phyloP scores from a whole-genome alignment of 2,329 filamentous ascomycete species.

The Penicillium sp. region DNA sequence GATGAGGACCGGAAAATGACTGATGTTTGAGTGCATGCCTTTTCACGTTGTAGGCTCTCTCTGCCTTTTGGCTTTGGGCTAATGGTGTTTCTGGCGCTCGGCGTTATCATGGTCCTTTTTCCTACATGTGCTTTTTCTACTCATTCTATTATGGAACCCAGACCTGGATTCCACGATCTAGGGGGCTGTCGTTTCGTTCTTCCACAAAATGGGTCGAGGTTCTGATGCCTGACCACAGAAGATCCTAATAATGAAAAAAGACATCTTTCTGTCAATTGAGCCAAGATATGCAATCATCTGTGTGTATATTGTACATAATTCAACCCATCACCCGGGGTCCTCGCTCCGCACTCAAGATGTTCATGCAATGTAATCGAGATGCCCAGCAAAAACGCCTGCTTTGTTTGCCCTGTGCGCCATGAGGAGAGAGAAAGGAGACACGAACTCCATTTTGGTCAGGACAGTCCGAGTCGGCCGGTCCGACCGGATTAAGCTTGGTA shows the following conservation, averaged over 20 bases:
- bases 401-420: conserved; percentile 20
- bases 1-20: conserved; percentile 45
- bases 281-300: conserved; percentile 15
- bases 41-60: neutral
- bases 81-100: conserved; percentile 22
- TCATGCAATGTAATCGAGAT: conserved; percentile 22
- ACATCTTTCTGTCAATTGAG: conserved; percentile 11
- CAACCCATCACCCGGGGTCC: conserved; percentile 10
- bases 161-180: neutral
- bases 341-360: conserved; percentile 13
- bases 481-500: neutral
- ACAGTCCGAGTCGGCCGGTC: neutral
- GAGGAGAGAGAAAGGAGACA: conserved; percentile 19
- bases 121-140: neutral
- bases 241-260: conserved; percentile 2
- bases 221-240: neutral
- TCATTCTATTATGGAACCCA: conserved; percentile 1
- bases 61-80: conserved; percentile 1
- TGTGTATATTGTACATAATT: conserved; percentile 25
- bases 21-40: conserved; percentile 32
- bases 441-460: neutral
- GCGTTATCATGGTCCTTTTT: conserved; percentile 5
- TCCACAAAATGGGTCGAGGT: neutral
- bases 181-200: neutral
- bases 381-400: conserved; percentile 24